phyloP scores from a whole-genome alignment of 75 land plant species.

The Selaginella moellendorffii region DNA sequence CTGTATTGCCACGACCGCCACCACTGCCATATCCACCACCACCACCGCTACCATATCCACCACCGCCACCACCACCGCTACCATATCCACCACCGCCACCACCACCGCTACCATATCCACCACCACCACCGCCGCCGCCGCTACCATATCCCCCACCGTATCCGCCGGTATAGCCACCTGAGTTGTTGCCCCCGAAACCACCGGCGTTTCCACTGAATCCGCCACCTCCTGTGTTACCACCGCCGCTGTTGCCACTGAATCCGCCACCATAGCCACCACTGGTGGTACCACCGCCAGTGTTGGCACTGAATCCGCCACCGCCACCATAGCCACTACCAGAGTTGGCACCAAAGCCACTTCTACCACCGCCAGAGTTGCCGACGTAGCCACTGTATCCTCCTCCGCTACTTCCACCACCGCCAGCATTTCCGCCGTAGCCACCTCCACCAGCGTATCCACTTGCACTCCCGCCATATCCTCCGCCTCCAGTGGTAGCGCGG shows the following conservation, averaged over 20 bases:
- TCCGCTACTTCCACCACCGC: constrained; percentile 11
- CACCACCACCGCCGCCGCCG: too few relatives aligned
- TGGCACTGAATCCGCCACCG: constrained; percentile 11
- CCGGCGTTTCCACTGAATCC: constrained; percentile 11
- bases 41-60: too few relatives aligned
- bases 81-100: too few relatives aligned
- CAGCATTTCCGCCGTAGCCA: constrained; percentile 5
- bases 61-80: too few relatives aligned
- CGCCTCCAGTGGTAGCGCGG: constrained; percentile 9
- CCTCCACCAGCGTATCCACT: constrained; percentile 1
- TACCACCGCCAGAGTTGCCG: constrained; percentile 15
- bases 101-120: too few relatives aligned
- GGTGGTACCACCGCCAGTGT: not conserved
- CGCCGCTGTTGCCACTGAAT: constrained; percentile 12
- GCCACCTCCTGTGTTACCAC: not conserved
- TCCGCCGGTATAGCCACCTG: constrained; percentile 12
- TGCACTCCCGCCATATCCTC: constrained; percentile 12
- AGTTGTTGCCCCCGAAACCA: constrained; percentile 27
- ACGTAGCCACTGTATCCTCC: constrained; percentile 16
- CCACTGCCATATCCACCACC: too few relatives aligned
- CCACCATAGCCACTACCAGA: constrained; percentile 15
- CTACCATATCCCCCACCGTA: constrained; percentile 14
- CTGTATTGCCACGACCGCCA: constrained; percentile 9
- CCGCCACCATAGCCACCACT: not conserved
- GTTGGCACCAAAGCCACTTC: constrained; percentile 17